Percentiles rank a stretch among this genome's conserved stretches.
phyloP scores from a whole-genome alignment of 441 rosid genomes.

The Pelargonium australe region DNA sequence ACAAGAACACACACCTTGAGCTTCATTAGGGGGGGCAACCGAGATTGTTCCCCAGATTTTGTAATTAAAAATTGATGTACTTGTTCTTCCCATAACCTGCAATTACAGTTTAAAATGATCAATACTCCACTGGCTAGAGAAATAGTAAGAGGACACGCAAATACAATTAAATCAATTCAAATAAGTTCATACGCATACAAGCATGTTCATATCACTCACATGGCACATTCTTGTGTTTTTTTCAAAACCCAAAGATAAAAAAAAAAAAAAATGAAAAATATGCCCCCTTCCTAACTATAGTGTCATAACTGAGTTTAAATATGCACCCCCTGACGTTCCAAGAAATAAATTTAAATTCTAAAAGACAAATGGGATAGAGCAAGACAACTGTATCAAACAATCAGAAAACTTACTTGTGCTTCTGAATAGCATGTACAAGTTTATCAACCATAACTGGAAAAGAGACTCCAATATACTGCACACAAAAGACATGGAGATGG shows the following conservation, averaged over 20 bases:
- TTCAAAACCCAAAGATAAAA: neutral
- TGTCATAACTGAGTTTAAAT: too few species aligned
- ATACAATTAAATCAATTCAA: neutral
- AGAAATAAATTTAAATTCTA: constrained; percentile 8
- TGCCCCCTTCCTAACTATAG: too few species aligned
- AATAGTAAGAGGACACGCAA: constrained; percentile 5
- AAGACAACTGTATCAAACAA: constrained; percentile 3
- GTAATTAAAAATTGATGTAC: constrained; percentile 36
- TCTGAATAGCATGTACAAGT: constrained; percentile 38
- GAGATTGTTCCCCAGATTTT: constrained; percentile 32
- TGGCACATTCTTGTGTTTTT: neutral
- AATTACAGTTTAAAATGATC: constrained; percentile 16
- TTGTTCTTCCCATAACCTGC: constrained; percentile 56
- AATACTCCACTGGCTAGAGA: constrained; percentile 13
- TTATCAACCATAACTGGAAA: constrained; percentile 39
- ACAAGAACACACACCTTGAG: constrained; percentile 31
- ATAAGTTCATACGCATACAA: neutral
- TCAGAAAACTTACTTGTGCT: constrained; percentile 46
- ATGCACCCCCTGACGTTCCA: too few species aligned
- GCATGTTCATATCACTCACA: neutral
- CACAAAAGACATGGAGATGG: constrained; percentile 6
- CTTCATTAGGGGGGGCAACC: constrained; percentile 37
- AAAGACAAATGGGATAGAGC: constrained; percentile 1
- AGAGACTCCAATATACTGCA: constrained; percentile 39
- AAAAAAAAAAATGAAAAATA: too few species aligned